phyloP scores from a whole-genome alignment of 2,329 filamentous ascomycete species.

The Hypoxylon sp. region DNA sequence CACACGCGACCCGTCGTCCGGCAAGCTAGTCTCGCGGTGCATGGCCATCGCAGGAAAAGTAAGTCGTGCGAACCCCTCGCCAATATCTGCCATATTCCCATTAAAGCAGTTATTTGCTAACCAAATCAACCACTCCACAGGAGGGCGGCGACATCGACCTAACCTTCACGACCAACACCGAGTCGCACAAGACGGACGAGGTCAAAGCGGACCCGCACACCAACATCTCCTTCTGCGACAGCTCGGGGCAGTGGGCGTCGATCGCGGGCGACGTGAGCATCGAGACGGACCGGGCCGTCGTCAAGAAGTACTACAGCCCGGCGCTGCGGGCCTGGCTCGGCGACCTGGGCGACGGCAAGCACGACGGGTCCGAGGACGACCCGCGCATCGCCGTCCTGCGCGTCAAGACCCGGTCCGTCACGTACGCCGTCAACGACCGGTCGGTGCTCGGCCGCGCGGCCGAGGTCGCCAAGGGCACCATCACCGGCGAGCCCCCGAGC shows the following conservation, averaged over 20 bases:
- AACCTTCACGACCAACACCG: slow-evolving; percentile 90
- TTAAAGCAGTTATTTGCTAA: too few relatives aligned
- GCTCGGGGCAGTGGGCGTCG: slow-evolving; percentile 84
- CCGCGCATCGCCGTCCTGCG: slow-evolving; percentile 86
- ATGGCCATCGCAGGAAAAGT: slow-evolving; percentile 79
- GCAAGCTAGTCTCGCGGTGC: slow-evolving; percentile 70
- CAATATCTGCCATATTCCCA: too few relatives aligned
- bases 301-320: slow-evolving; percentile 81
- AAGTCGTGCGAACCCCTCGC: too few relatives aligned
- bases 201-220: slow-evolving; percentile 76
- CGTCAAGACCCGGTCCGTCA: slow-evolving; percentile 76
- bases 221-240: slow-evolving; percentile 84
- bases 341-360: slow-evolving; percentile 83
- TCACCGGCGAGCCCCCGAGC: slow-evolving; percentile 76
- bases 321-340: slow-evolving; percentile 85
- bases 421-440: slow-evolving; percentile 75
- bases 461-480: slow-evolving; percentile 79
- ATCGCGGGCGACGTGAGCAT: slow-evolving; percentile 77
- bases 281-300: slow-evolving; percentile 73
- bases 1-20: slow-evolving; percentile 67
- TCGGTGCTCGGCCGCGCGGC: slow-evolving; percentile 71
- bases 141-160: slow-evolving; percentile 83
- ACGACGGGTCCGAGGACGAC: slow-evolving; percentile 83
- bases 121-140: slow-evolving; percentile 55
- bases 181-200: slow-evolving; percentile 87